Base-by-base conservation (phyloP, 805 yeast species). In the Pichia scutulata region DNA sequence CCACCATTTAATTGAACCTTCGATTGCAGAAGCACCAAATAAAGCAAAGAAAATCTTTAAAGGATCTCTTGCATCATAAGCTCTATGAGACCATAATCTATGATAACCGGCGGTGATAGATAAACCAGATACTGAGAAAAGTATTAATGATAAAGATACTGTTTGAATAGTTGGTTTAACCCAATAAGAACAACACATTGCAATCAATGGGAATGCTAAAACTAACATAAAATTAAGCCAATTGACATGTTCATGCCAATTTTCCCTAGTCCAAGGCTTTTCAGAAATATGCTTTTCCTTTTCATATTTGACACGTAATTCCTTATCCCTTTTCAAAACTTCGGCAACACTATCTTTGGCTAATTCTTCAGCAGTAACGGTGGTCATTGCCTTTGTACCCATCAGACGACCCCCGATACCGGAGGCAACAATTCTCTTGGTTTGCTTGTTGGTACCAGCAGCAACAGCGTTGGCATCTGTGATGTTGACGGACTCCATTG, bases 1-100 rank as follows among this genome's bases (percentile, higher is more conserved):
- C 95, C 95, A 86, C 93, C 93, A 86, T 68, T 86, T 86, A 66
- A 86, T 81, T 41, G 92, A 84, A 57, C 95, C 95, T 67, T 86
- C 89, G 45, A 86, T 81, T 49, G 89, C 80, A 41, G 89, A 86
- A 33, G 92, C 88, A 55, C 95, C 95, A 60, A 86, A 86, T 25
- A 84, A 66, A 7, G 92, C 95, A 62, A 70, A 84, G 57, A 83
- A 78, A 41, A 84, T 61, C 57, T 81, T 76, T 41, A 83, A 72
- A 16, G 87, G 82, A 62, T 74, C 65, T 52, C 71, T 74, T 16
- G 85, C 89, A 49, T 75, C 75, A 60, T 81, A 86, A 19, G 92
- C 73, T 65, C 83, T 80, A 68, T 86, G 95, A 26, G 93, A 72
- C 81, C 82, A 86, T 55, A 84, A 71, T 68, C 95, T 74, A 63